phyloP scores from a whole-genome alignment of 2,329 filamentous ascomycete species.

The Magnaporthiopsis poae region DNA sequence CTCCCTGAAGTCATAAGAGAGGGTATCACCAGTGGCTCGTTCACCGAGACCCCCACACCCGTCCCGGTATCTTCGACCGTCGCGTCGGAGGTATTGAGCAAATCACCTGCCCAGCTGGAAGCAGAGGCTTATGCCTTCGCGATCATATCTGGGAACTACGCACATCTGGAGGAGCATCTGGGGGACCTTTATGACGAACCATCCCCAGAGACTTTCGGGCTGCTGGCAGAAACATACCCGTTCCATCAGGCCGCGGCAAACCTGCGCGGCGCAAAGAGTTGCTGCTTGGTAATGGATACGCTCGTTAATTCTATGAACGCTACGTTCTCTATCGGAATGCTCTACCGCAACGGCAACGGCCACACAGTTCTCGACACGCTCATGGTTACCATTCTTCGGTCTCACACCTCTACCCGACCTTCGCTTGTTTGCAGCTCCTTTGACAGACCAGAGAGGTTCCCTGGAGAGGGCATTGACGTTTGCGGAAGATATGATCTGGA shows the following conservation, averaged over 20 bases:
- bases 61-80: background rate
- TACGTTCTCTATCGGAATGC: background rate
- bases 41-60: background rate
- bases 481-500: constrained; percentile 10
- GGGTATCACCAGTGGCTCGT: background rate
- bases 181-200: too few relatives aligned
- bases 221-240: background rate
- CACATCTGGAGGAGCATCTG: background rate
- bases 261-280: constrained; percentile 5
- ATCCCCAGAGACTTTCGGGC: too few relatives aligned
- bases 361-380: constrained; percentile 8
- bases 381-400: constrained; percentile 8
- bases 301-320: rapidly evolving
- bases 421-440: constrained; percentile 7
- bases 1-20: background rate
- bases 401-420: constrained; percentile 4
- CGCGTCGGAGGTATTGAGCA: background rate
- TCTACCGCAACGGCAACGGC: background rate
- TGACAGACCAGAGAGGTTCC: background rate
- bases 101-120: background rate
- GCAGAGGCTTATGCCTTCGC: background rate
- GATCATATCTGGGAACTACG: background rate
- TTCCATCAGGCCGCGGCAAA: constrained; percentile 7
- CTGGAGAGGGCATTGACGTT: constrained; percentile 10
- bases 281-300: background rate